phyloP scores from a whole-genome alignment of 257 asterid species.

The Nicotiana benthamiana region DNA sequence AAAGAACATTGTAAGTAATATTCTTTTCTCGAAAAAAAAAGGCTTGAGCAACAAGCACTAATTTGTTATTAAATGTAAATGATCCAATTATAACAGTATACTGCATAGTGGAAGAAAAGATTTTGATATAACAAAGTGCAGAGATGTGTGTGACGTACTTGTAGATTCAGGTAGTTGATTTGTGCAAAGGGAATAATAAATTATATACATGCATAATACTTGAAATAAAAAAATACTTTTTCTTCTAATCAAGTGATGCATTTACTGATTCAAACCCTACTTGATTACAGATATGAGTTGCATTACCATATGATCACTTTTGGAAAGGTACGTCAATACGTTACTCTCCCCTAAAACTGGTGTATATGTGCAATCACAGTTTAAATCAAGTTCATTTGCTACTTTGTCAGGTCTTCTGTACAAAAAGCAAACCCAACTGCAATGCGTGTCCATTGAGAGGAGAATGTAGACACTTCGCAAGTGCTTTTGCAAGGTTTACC shows the following conservation, averaged over 20 bases:
- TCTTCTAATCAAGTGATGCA: neutral
- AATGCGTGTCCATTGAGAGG: conserved; percentile 57
- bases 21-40: neutral
- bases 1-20: conserved; percentile 33
- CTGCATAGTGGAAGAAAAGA: neutral
- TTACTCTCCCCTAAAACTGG: neutral
- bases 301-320: conserved; percentile 53
- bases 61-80: neutral
- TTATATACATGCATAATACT: neutral
- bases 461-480: conserved; percentile 57
- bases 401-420: conserved; percentile 36
- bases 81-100: neutral
- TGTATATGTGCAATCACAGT: neutral
- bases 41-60: neutral
- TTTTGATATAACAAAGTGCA: neutral
- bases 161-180: neutral
- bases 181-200: neutral
- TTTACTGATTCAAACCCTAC: conserved; percentile 7
- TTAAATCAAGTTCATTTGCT: neutral
- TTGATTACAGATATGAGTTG: conserved; percentile 34
- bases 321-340: conserved; percentile 39
- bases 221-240: neutral
- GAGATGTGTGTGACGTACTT: neutral
- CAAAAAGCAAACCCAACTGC: conserved; percentile 55
- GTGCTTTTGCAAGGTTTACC: conserved; percentile 49